These are phyloP conservation scores for Talaromyces sp. DNA, from an alignment of 2,329 filamentous ascomycete species.

Conservation along the genomic window DNA sequence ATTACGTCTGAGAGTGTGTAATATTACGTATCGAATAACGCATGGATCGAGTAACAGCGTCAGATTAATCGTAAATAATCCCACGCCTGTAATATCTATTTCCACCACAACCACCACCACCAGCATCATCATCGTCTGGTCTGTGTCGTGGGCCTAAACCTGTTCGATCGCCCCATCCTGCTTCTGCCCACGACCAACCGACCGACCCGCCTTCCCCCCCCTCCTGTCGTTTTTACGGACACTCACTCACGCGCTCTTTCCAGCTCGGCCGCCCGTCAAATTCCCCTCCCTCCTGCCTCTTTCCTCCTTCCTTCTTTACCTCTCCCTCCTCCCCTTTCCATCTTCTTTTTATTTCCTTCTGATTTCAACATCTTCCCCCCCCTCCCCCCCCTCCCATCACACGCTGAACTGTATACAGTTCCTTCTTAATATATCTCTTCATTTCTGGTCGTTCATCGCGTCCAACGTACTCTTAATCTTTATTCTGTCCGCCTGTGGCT, in stretches of 20 bases:
- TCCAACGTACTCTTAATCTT: conserved; percentile 17
- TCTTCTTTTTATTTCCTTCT: conserved; percentile 19
- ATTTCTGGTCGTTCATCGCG: conserved; percentile 23
- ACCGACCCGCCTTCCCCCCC: conserved; percentile 21
- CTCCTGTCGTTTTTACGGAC: conserved; percentile 21
- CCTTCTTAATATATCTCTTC: conserved; percentile 14
- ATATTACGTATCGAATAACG: not conserved
- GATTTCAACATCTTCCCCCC: conserved; percentile 21
- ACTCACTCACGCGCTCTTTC: conserved; percentile 16
- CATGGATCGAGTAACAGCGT: not conserved
- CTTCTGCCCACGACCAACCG: conserved; percentile 16
- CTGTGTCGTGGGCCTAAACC: conserved; percentile 22
- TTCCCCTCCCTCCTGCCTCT: conserved; percentile 22
- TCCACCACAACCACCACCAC: not conserved
- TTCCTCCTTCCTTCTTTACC: conserved; percentile 22
- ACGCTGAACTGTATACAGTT: conserved; percentile 21
- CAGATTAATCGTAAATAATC: not conserved
- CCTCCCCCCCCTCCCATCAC: conserved; percentile 18
- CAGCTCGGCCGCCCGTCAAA: conserved; percentile 21
- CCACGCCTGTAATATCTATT: conserved; percentile 2
- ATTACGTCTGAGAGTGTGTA: not conserved
- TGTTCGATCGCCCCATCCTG: conserved; percentile 22
- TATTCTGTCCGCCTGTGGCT: conserved; percentile 38
- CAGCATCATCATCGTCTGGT: not conserved
- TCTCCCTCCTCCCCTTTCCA: conserved; percentile 21